Evolutionary conservation across 1,139 yeast species (phyloP).

Genomic region (Pichia sp.): DNA sequence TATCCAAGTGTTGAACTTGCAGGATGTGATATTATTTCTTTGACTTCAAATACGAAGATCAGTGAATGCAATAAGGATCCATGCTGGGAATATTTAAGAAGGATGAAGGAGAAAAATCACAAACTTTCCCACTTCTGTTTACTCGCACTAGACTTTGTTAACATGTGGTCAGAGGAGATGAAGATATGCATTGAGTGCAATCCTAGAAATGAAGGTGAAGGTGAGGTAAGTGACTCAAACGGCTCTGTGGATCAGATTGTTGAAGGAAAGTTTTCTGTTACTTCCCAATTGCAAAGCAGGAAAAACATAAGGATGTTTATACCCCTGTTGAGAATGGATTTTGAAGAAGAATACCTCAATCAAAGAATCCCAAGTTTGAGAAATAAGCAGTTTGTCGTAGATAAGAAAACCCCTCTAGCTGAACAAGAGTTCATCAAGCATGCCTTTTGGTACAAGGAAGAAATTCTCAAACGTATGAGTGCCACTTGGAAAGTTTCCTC

Average conservation of each 20-base stretch:
- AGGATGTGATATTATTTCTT: slow-evolving; percentile 67
- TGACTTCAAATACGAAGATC: slow-evolving; percentile 31
- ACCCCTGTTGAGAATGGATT: slow-evolving; percentile 58
- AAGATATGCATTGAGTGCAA: slow-evolving; percentile 19
- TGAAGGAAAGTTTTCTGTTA: slow-evolving; percentile 33
- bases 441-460: slow-evolving; percentile 77
- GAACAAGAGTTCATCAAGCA: slow-evolving; percentile 51
- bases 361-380: slow-evolving; percentile 70
- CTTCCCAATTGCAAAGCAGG: slow-evolving; percentile 29
- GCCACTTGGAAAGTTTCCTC: slow-evolving; percentile 58
- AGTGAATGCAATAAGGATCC: slow-evolving; percentile 27
- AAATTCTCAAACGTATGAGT: slow-evolving; percentile 49
- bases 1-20: slow-evolving; percentile 68
- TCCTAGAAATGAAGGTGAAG: slow-evolving; percentile 21
- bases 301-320: slow-evolving; percentile 55
- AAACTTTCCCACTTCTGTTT: slow-evolving; percentile 53
- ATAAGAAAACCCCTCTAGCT: slow-evolving; percentile 52
- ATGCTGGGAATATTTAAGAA: slow-evolving; percentile 32
- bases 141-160: slow-evolving; percentile 63
- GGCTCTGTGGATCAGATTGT: slow-evolving; percentile 18
- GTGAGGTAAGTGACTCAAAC: slow-evolving; percentile 22
- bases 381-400: slow-evolving; percentile 67
- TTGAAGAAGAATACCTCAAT: slow-evolving; percentile 41
- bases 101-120: slow-evolving; percentile 27
- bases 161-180: slow-evolving; percentile 58